phyloP scores from a whole-genome alignment of 371 early-diverging fungal species.

The Mycotypha africana region DNA sequence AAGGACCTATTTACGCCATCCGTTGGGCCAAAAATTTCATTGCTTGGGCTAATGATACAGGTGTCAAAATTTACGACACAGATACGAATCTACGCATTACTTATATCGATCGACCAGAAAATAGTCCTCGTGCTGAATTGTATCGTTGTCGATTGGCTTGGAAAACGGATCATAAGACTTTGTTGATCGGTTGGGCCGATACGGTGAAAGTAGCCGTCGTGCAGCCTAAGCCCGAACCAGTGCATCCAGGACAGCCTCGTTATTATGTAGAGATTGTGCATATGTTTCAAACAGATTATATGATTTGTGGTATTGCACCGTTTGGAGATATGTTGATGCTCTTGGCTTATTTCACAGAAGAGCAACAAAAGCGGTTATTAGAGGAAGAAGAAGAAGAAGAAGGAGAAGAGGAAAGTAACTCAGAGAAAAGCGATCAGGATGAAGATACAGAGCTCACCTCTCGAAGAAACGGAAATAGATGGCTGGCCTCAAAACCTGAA shows the following conservation, averaged over 20 bases:
- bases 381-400: conserved; percentile 20
- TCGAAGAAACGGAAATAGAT: conserved; percentile 24
- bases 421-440: neutral
- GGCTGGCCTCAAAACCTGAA: conserved; percentile 74
- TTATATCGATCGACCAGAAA: conserved; percentile 75
- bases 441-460: too few relatives aligned
- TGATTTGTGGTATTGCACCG: conserved; percentile 86
- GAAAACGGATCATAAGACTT: conserved; percentile 66
- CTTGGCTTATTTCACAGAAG: conserved; percentile 64
- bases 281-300: conserved; percentile 83
- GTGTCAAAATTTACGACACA: conserved; percentile 82
- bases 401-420: conserved; percentile 15
- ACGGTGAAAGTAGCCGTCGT: conserved; percentile 80
- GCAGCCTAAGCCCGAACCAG: conserved; percentile 33
- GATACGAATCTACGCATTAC: conserved; percentile 66
- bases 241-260: conserved; percentile 47
- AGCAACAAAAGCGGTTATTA: too few relatives aligned
- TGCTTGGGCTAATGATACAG: conserved; percentile 92
- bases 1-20: conserved; percentile 84
- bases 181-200: conserved; percentile 94
- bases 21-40: conserved; percentile 80
- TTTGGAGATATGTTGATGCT: conserved; percentile 71
- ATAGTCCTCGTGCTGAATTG: conserved; percentile 82
- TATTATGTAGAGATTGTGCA: conserved; percentile 75
- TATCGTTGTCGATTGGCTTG: conserved; percentile 84